Base-by-base conservation (phyloP, 768 basidiomycete genomes). In the Artomyces pyxidatus region DNA sequence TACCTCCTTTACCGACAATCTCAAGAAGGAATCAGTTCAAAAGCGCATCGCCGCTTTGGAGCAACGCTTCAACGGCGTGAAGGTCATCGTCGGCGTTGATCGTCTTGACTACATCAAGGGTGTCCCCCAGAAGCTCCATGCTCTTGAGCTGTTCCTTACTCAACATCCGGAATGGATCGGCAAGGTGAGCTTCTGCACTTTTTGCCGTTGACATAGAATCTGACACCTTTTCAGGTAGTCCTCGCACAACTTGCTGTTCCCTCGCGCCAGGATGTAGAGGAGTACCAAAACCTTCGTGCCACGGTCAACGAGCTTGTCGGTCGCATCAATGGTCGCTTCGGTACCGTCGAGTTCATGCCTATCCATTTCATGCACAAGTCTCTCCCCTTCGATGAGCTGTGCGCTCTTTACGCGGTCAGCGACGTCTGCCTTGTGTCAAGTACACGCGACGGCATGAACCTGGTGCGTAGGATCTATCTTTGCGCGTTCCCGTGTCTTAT, bases 161-260 rank as follows among this genome's bases (percentile, higher is more conserved):
- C 94, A 97, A 57, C 95, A 99, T 64, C 96, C 96, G 4, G 96
- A 99, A 68, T 98, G 94, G 94, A 91, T 98, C 59, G 96, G 96
- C 59, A 99, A 95, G 76, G 88, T 82, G 42, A 29, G 70, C 56
- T 12, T 14, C 1, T 27, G 6, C 38, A 40, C 30, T 48, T 50
- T 58, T 1, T 19, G 16, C 11, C 5, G 23, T 11, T 41, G 29
- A 53, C 28, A 17, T 37, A 28, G 25, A 45, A 45, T 29, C 32
- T n/a, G 7, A 1, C 3, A 6, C 30, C 3, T 14, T n/a, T 0
- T 9, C 26, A 90, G 88, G 88, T 97, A 50, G 96, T 99, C 2
- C 75, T 99, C 39, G 92, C 90, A 8, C 96, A 99, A 69, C 80
- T 99, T 5, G 96, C 96, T 7, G 94, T 99, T 8, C 96, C 96